These are phyloP conservation scores for Grigorovia transvaalensis DNA, from an alignment of 805 yeast species.

Conservation along the genomic window DNA sequence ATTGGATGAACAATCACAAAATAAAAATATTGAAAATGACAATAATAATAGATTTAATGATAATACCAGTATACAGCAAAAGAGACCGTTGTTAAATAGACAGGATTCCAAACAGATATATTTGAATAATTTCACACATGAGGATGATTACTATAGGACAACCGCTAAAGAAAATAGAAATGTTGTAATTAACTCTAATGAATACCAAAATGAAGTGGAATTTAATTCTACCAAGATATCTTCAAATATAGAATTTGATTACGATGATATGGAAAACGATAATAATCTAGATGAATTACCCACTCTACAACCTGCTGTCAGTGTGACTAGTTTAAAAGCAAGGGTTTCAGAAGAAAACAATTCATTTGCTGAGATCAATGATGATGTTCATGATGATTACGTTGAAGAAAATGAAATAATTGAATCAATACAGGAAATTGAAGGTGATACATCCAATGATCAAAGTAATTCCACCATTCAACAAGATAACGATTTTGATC, in stretches of 20 bases:
- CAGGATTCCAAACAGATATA: background rate
- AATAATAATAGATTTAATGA: background rate
- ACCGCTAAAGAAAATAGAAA: no score
- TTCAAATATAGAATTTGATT: background rate
- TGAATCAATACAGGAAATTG: slow-evolving; percentile 14
- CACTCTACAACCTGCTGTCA: slow-evolving; percentile 14
- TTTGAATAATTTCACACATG: no score
- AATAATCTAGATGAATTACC: slow-evolving; percentile 2
- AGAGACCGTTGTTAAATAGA: background rate
- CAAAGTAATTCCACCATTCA: slow-evolving; percentile 4
- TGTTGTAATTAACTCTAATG: no score
- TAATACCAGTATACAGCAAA: background rate
- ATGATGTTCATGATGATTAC: background rate
- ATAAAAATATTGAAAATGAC: background rate
- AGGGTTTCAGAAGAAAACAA: slow-evolving; percentile 2
- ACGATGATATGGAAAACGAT: background rate
- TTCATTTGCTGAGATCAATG: background rate
- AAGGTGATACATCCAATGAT: slow-evolving; percentile 19
- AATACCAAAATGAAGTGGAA: background rate
- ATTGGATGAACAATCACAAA: background rate
- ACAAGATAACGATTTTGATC: background rate
- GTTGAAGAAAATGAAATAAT: slow-evolving; percentile 5
- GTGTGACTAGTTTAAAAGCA: slow-evolving; percentile 8
- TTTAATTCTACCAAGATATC: background rate
- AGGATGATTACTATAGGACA: no score